A percentile compares a stretch with the other conserved stretches of the same genome.
phyloP scores from a whole-genome alignment of 257 asterid species.

The Solanum pinnatisectum region DNA sequence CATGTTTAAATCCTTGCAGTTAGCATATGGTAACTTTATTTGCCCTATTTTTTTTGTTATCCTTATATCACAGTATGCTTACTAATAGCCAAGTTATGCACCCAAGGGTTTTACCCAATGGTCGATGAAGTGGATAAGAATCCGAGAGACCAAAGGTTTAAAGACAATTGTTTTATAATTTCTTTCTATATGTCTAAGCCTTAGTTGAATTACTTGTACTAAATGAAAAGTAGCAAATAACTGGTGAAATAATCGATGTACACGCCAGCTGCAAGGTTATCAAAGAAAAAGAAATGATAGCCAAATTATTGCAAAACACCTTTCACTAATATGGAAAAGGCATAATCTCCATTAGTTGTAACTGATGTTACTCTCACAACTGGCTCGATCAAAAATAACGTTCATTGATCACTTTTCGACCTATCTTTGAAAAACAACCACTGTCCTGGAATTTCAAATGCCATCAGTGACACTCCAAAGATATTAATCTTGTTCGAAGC shows the following conservation, averaged over 20 bases:
- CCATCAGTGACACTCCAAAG: too few relatives aligned
- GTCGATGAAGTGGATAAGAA: not conserved
- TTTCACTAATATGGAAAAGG: not conserved
- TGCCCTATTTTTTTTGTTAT: not conserved
- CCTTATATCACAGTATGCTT: not conserved
- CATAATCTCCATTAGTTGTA: not conserved
- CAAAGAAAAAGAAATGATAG: not conserved
- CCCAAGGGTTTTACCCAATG: not conserved
- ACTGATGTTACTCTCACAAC: not conserved
- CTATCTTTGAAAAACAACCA: too few relatives aligned
- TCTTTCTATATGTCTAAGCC: not conserved
- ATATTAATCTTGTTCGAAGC: too few relatives aligned
- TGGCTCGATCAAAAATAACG: too few relatives aligned
- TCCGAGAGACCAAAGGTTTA: not conserved
- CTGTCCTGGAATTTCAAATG: too few relatives aligned
- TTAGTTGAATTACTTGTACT: not conserved
- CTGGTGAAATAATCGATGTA: not conserved
- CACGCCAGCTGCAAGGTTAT: not conserved
- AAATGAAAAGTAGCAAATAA: not conserved
- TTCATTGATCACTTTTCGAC: too few relatives aligned
- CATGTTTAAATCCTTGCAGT: not conserved
- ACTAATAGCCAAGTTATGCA: not conserved
- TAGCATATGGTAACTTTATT: not conserved
- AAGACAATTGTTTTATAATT: not conserved
- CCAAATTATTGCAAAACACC: not conserved